Evolutionary conservation across 2,329 filamentous ascomycete genomes (phyloP).

Genomic region (Claviceps humidiphila): DNA sequence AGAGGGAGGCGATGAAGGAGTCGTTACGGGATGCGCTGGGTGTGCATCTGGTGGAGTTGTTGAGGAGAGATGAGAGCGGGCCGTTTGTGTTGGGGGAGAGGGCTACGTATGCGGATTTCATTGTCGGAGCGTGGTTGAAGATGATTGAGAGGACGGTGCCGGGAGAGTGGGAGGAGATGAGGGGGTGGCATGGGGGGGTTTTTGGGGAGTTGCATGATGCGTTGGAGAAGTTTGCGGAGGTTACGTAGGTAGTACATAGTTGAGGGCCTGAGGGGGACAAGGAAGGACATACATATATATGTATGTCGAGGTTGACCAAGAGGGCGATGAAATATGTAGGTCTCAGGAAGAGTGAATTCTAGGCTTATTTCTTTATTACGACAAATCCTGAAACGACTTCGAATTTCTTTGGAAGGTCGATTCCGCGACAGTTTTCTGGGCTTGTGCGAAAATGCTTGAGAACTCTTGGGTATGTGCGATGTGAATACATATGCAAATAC

Average conservation of each 20-base stretch:
- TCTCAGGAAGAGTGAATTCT: no score
- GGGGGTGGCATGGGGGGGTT: conserved; percentile 34
- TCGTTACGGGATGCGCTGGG: conserved; percentile 29
- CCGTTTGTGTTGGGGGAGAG: conserved; percentile 33
- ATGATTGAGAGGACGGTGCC: conserved; percentile 30
- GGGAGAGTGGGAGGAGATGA: conserved; percentile 33
- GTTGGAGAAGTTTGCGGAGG: conserved; percentile 22
- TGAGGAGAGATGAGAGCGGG: conserved; percentile 23
- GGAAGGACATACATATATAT: no score
- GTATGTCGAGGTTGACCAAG: no score
- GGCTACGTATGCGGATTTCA: conserved; percentile 40
- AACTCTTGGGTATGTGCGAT: no score
- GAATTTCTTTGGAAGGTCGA: no score
- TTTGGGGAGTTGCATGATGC: conserved; percentile 38
- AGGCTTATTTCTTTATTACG: no score
- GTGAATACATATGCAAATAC: no score
- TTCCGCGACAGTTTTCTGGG: no score
- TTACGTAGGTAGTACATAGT: background rate
- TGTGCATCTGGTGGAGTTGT: conserved; percentile 26
- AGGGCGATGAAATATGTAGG: no score
- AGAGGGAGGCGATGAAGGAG: conserved; percentile 21
- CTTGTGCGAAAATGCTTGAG: no score
- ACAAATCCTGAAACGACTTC: no score
- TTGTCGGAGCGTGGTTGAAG: conserved; percentile 42
- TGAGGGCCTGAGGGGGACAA: background rate